Conservation (phyloP, 2,329 filamentous ascomycete species). For the Magnaporthiopsis incrustans region DNA sequence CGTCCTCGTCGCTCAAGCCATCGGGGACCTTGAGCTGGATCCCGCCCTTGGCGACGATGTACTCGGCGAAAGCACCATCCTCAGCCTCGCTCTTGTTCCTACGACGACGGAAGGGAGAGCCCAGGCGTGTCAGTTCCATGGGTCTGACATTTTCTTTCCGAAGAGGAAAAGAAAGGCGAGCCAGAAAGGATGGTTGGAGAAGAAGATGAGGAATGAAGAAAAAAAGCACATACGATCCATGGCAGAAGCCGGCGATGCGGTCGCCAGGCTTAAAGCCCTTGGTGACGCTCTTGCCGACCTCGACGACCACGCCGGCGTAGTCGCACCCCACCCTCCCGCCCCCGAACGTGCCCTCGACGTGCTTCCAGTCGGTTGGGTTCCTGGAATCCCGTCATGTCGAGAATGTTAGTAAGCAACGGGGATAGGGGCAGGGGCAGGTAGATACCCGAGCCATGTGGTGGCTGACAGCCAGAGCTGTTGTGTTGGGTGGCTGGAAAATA, state of each 20-base stretch:
- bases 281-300: conserved; percentile 33
- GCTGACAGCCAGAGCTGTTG: neutral
- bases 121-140: neutral
- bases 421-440: too few relatives aligned
- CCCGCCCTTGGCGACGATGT: conserved; percentile 29
- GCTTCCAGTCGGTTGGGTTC: conserved; percentile 23
- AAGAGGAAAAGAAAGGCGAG: too few relatives aligned
- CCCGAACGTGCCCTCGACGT: conserved; percentile 6
- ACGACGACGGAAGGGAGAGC: neutral
- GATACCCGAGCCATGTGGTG: neutral
- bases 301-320: conserved; percentile 37
- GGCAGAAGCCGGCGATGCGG: conserved; percentile 32
- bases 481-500: too few relatives aligned
- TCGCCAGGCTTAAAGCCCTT: conserved; percentile 38
- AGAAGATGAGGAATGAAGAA: neutral
- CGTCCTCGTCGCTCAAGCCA: conserved; percentile 36
- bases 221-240: conserved; percentile 23
- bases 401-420: neutral
- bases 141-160: neutral
- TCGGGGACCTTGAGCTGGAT: conserved; percentile 36
- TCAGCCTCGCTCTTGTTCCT: conserved; percentile 28
- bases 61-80: conserved; percentile 34
- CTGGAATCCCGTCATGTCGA: neutral
- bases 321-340: conserved; percentile 25
- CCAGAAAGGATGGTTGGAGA: too few relatives aligned